A percentile compares a stretch with the other conserved stretches of the same genome.
These are phyloP conservation scores for Pseudocercospora fijiensis DNA, from an alignment of 2,329 filamentous ascomycete genomes.

Conservation along the genomic window DNA sequence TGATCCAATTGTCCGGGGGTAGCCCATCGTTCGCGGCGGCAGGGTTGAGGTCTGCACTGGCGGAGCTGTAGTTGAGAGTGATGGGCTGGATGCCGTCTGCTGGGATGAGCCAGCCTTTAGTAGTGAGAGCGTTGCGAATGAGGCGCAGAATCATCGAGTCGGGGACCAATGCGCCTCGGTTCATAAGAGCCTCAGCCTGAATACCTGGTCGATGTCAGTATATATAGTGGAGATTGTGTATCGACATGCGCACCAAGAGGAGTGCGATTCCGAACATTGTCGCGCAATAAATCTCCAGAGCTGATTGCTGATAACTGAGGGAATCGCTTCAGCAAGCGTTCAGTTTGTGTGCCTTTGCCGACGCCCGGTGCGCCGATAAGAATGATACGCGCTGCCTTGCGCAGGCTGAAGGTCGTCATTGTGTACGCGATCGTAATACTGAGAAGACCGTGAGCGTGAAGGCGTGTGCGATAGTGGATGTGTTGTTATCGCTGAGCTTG, in stretches of 20 bases:
- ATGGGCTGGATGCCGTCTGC: slow-evolving; percentile 46
- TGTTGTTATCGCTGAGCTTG: neutral
- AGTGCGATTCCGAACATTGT: slow-evolving; percentile 87
- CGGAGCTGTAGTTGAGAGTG: slow-evolving; percentile 43
- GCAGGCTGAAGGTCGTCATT: slow-evolving; percentile 45
- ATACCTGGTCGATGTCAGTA: slow-evolving; percentile 60
- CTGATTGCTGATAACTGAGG: slow-evolving; percentile 88
- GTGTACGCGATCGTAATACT: neutral
- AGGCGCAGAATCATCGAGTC: slow-evolving; percentile 89
- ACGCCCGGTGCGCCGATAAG: slow-evolving; percentile 94
- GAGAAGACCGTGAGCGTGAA: neutral
- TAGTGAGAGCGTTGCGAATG: slow-evolving; percentile 84
- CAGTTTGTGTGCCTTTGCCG: slow-evolving; percentile 90
- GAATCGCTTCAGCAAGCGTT: slow-evolving; percentile 81
- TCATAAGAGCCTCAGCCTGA: slow-evolving; percentile 86
- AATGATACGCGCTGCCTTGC: slow-evolving; percentile 79
- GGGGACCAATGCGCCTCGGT: slow-evolving; percentile 81
- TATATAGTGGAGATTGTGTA: neutral
- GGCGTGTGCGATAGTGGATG: neutral
- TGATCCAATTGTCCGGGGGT: slow-evolving; percentile 42
- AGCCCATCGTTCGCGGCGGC: slow-evolving; percentile 16
- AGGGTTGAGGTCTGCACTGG: slow-evolving; percentile 34
- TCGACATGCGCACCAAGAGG: slow-evolving; percentile 66
- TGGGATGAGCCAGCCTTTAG: slow-evolving; percentile 72
- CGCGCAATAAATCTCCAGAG: slow-evolving; percentile 85